A percentile compares a stretch with the other conserved stretches of the same genome.
These are phyloP conservation scores for Tetratostichococcus sp. DNA, from an alignment of 139 green algal species.

Conservation along the genomic window DNA sequence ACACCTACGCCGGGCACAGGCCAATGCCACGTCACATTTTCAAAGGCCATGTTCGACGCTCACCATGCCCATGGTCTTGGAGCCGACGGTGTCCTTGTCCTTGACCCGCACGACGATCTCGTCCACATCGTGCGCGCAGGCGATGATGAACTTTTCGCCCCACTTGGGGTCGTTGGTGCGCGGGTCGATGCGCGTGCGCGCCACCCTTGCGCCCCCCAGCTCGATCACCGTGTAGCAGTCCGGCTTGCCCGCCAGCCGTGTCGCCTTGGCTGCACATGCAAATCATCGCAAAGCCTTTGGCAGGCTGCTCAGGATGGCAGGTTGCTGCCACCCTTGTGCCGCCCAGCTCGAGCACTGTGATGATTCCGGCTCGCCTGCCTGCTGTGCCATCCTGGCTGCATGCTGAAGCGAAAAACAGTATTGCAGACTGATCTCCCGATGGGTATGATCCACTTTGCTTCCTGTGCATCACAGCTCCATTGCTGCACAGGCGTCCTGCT, in stretches of 20 bases:
- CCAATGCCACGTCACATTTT: neutral
- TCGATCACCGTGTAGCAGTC: neutral
- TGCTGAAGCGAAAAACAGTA: no score
- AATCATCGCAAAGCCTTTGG: no score
- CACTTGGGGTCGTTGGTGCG: constrained; percentile 10
- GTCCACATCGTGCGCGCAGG: constrained; percentile 13
- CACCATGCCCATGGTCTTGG: constrained; percentile 19
- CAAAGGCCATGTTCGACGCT: neutral
- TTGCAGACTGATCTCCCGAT: no score
- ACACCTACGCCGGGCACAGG: no score
- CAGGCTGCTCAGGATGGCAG: no score
- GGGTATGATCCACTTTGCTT: no score
- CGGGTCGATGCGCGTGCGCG: constrained; percentile 4
- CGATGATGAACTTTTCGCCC: constrained; percentile 21
- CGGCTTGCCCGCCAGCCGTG: neutral
- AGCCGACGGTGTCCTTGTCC: constrained; percentile 3
- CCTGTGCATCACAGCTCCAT: no score
- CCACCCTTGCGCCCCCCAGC: constrained; percentile 2
- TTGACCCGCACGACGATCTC: constrained; percentile 12
- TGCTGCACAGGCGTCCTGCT: no score
- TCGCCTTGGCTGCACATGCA: neutral
- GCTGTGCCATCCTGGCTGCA: no score
- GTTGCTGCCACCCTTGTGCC: no score
- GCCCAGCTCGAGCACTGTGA: no score
- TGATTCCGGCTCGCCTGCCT: no score